Evolutionary conservation across 805 yeast genomes (phyloP).

Genomic region (Barnettozyma sucrosica): DNA sequence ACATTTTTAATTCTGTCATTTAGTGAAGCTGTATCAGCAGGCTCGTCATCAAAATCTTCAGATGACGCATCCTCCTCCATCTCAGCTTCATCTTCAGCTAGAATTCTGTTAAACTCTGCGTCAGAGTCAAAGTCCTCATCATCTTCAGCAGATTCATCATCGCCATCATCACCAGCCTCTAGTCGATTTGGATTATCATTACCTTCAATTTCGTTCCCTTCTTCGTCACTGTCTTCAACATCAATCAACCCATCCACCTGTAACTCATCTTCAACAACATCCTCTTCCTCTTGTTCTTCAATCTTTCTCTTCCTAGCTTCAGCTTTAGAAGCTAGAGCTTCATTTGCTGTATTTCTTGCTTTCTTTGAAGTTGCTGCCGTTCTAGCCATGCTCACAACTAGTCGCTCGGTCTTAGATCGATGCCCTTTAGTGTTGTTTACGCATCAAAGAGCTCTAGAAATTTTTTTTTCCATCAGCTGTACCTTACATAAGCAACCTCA

Average conservation of each 20-base stretch:
- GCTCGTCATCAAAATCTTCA: slow-evolving; percentile 48
- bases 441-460: background rate
- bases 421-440: background rate
- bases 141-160: slow-evolving; percentile 19
- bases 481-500: background rate
- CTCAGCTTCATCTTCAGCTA: slow-evolving; percentile 45
- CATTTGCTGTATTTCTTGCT: slow-evolving; percentile 1
- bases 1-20: slow-evolving; percentile 52
- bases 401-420: background rate
- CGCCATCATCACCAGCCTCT: slow-evolving; percentile 12
- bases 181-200: slow-evolving; percentile 23
- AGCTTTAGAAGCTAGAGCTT: background rate
- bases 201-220: slow-evolving; percentile 16
- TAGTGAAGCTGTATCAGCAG: slow-evolving; percentile 44
- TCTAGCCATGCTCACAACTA: background rate
- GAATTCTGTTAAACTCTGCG: slow-evolving; percentile 55
- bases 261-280: slow-evolving; percentile 16
- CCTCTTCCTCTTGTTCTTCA: slow-evolving; percentile 13
- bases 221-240: slow-evolving; percentile 13
- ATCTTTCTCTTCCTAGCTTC: slow-evolving; percentile 19
- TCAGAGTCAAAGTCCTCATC: slow-evolving; percentile 40
- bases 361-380: background rate
- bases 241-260: slow-evolving; percentile 20
- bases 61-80: slow-evolving; percentile 30
- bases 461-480: background rate